phyloP scores from a whole-genome alignment of 176 grass and related monocot species.

The Ampelocalamus luodianensis region DNA sequence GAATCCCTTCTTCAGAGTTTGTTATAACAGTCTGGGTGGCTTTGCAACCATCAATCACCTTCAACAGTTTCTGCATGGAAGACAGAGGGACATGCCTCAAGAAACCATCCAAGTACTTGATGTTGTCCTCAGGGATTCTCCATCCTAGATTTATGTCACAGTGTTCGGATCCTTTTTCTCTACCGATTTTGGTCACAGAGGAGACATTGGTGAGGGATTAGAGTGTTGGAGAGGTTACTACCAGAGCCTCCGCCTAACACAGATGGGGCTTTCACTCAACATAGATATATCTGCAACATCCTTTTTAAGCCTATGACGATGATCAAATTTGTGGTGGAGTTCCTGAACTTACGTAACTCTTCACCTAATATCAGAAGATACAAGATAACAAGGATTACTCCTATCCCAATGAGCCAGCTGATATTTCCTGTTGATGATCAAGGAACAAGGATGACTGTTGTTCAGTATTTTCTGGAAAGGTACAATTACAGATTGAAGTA shows the following conservation, averaged over 20 bases:
- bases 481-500: constrained; percentile 53
- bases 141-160: constrained; percentile 75
- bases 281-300: constrained; percentile 90
- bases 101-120: constrained; percentile 86
- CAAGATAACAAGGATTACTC: constrained; percentile 75
- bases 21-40: no score
- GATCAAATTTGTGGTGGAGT: constrained; percentile 59
- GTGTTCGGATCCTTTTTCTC: constrained; percentile 86
- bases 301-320: constrained; percentile 70
- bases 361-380: constrained; percentile 60
- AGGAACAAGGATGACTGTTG: constrained; percentile 51
- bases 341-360: constrained; percentile 51
- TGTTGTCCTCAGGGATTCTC: constrained; percentile 84
- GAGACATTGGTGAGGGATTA: constrained; percentile 74
- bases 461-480: constrained; percentile 73
- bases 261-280: constrained; percentile 90
- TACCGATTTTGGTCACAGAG: constrained; percentile 54
- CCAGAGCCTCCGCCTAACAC: constrained; percentile 83
- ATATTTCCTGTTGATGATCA: constrained; percentile 72
- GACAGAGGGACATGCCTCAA: constrained; percentile 78
- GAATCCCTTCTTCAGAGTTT: no score
- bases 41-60: no score
- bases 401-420: constrained; percentile 58
- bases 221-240: constrained; percentile 95
- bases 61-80: constrained; percentile 60